A percentile compares a stretch with the other conserved stretches of the same genome.
Conservation (phyloP, 1,284 basidiomycete genomes). For the Moniliella sp. region DNA sequence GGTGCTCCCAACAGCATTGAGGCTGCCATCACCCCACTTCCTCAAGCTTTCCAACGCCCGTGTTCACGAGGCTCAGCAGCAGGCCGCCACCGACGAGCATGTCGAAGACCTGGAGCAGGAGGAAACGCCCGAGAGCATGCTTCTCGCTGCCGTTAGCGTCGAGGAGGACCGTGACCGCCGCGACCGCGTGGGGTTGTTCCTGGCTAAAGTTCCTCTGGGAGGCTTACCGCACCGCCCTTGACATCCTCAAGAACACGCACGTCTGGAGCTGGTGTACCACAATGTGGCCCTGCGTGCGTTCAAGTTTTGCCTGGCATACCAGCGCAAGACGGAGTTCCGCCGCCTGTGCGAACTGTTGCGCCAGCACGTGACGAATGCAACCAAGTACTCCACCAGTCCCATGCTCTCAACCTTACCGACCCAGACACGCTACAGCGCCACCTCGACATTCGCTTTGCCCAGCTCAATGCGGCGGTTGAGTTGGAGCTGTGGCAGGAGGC, state of each 20-base stretch:
- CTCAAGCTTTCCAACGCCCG: conserved; percentile 68
- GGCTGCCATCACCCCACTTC: conserved; percentile 68
- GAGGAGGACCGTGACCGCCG: conserved; percentile 86
- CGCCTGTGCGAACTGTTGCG: conserved; percentile 88
- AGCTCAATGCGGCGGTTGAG: conserved; percentile 91
- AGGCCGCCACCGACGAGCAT: conserved; percentile 27
- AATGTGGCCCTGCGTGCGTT: conserved; percentile 94
- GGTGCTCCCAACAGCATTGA: conserved; percentile 82
- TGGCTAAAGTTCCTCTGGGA: conserved; percentile 98
- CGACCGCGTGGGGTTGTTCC: conserved; percentile 74
- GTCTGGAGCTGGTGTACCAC: conserved; percentile 86
- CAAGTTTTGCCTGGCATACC: conserved; percentile 79
- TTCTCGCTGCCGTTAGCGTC: conserved; percentile 66
- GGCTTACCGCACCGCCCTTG: conserved; percentile 82
- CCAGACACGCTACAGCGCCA: conserved; percentile 87
- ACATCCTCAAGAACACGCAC: conserved; percentile 86
- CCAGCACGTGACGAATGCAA: conserved; percentile 77
- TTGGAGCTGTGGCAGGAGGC: conserved; percentile 98
- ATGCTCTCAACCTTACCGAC: conserved; percentile 92
- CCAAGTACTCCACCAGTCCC: conserved; percentile 85
- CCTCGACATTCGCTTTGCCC: conserved; percentile 89
- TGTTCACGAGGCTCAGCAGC: conserved; percentile 29
- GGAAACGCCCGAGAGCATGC: conserved; percentile 74
- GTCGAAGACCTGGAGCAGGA: conserved; percentile 40
- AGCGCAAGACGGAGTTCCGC: conserved; percentile 90